These are phyloP conservation scores for Yamadazyma conglobata DNA, from an alignment of 1,139 yeast genomes.

Conservation along the genomic window DNA sequence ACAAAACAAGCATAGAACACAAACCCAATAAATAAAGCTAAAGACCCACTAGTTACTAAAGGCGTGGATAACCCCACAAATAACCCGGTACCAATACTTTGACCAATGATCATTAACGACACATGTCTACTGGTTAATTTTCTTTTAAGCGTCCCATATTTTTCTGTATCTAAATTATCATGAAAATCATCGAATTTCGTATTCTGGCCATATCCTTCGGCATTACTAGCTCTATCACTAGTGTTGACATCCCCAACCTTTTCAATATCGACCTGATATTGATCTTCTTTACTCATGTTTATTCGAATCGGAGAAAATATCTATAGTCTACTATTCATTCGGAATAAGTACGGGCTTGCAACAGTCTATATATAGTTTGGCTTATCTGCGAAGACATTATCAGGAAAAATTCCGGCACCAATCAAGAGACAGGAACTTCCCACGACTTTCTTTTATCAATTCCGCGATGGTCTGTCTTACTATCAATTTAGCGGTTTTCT, in stretches of 20 bases:
- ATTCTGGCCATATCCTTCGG: slow-evolving; percentile 6
- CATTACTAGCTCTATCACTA: slow-evolving; percentile 4
- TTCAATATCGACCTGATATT: slow-evolving; percentile 23
- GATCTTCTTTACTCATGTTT: too few relatives aligned
- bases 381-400: too few relatives aligned
- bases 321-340: too few relatives aligned
- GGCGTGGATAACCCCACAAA: slow-evolving; percentile 37
- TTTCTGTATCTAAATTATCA: slow-evolving; percentile 27
- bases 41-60: slow-evolving; percentile 33
- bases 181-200: slow-evolving; percentile 31
- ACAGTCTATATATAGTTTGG: too few relatives aligned
- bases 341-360: too few relatives aligned
- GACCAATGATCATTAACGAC: slow-evolving; percentile 50
- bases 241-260: slow-evolving; percentile 18
- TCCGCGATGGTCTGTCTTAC: too few relatives aligned
- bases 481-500: too few relatives aligned
- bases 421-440: too few relatives aligned
- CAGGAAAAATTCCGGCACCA: too few relatives aligned
- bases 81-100: slow-evolving; percentile 48
- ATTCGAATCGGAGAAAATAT: too few relatives aligned
- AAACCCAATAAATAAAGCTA: slow-evolving; percentile 36
- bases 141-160: slow-evolving; percentile 36
- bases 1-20: slow-evolving; percentile 31
- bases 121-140: slow-evolving; percentile 44
- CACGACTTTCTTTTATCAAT: too few relatives aligned